These are phyloP conservation scores for Funneliformis geosporum DNA, from an alignment of 192 early-diverging fungal species.

Conservation along the genomic window DNA sequence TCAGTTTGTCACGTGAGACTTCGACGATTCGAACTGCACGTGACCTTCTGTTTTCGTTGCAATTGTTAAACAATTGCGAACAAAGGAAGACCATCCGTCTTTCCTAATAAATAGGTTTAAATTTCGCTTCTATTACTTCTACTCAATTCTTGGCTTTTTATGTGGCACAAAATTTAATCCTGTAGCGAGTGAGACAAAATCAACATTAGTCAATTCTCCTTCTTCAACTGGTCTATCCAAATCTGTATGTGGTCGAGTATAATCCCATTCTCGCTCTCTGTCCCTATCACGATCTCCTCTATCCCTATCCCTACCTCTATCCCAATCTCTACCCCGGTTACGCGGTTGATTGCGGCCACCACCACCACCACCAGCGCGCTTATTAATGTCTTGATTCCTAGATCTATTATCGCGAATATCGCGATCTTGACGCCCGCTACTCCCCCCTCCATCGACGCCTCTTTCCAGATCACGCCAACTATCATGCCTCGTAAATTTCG, in stretches of 20 bases:
- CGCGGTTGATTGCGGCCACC: not conserved
- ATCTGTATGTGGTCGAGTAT: conserved; percentile 11
- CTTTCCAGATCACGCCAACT: conserved; percentile 15
- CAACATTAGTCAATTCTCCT: conserved; percentile 10
- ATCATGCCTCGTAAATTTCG: not conserved
- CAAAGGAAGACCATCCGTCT: too few species aligned
- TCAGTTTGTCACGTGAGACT: not conserved
- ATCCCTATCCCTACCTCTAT: not conserved
- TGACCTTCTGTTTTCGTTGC: not conserved
- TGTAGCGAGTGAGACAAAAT: not conserved
- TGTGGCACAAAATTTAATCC: not conserved
- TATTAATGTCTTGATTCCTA: not conserved
- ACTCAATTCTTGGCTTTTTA: not conserved
- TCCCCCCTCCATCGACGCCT: not conserved
- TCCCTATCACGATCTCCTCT: not conserved
- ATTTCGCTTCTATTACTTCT: not conserved
- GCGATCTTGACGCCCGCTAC: too few species aligned
- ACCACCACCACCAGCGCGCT: not conserved
- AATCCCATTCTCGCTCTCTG: conserved; percentile 13
- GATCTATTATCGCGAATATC: not conserved
- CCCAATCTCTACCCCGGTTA: conserved; percentile 4
- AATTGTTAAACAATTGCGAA: not conserved
- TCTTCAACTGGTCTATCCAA: conserved; percentile 9
- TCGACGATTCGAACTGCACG: not conserved
- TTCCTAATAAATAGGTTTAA: too few species aligned